A percentile compares a stretch with the other conserved stretches of the same genome.
phyloP scores from a whole-genome alignment of 2,329 filamentous ascomycete species.

The Basipetospora chlamydospora region DNA sequence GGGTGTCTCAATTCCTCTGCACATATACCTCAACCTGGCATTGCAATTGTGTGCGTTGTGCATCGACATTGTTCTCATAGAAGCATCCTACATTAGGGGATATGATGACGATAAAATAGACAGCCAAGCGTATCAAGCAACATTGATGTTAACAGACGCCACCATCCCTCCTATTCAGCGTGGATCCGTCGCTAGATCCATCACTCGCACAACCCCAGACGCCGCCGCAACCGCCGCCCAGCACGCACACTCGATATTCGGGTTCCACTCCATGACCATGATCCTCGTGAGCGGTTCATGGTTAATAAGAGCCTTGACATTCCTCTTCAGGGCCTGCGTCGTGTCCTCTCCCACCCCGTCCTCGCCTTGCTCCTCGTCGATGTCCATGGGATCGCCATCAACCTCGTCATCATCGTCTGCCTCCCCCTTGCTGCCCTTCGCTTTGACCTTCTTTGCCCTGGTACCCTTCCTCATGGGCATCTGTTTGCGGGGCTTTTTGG shows the following conservation, averaged over 20 bases:
- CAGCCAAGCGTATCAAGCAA: too few species aligned
- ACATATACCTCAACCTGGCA: too few species aligned
- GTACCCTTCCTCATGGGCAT: conserved; percentile 21
- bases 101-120: too few species aligned
- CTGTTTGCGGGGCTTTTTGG: too few species aligned
- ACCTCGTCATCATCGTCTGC: conserved; percentile 14
- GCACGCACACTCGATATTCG: conserved; percentile 47
- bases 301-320: conserved; percentile 23
- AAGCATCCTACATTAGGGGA: too few species aligned
- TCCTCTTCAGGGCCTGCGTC: neutral
- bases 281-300: conserved; percentile 50
- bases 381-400: conserved; percentile 9
- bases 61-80: conserved; percentile 2
- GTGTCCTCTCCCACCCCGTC: conserved; percentile 11
- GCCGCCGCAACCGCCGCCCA: conserved; percentile 55
- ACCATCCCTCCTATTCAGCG: too few species aligned
- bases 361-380: conserved; percentile 19
- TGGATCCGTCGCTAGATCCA: too few species aligned
- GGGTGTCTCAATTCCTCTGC: too few species aligned
- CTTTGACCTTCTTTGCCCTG: conserved; percentile 21
- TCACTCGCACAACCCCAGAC: conserved; percentile 50
- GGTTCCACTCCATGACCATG: conserved; percentile 52
- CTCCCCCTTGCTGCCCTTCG: conserved; percentile 17
- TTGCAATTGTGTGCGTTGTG: conserved; percentile 3
- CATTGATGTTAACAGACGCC: too few species aligned